phyloP scores from a whole-genome alignment of 345 rosid species.

The Iberis pinnata region DNA sequence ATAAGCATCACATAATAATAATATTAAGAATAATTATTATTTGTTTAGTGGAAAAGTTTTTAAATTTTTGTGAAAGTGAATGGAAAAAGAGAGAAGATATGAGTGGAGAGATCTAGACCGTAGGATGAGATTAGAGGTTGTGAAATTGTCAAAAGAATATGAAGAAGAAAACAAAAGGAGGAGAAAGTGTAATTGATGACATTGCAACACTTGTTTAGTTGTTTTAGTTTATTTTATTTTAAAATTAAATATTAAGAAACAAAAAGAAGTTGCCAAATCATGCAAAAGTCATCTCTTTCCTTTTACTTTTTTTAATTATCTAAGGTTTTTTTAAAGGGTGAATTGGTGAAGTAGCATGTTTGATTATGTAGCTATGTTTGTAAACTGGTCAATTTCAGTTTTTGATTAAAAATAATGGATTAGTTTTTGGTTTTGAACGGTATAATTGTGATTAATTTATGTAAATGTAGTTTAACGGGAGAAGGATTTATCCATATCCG shows the following conservation, averaged over 20 bases:
- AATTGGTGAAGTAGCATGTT: too few relatives aligned
- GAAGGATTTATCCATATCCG: too few relatives aligned
- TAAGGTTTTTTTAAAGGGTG: constrained; percentile 9
- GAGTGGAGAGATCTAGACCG: constrained; percentile 30
- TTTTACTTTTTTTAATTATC: too few relatives aligned
- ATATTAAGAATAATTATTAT: background rate
- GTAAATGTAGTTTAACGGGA: too few relatives aligned
- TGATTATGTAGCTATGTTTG: too few relatives aligned
- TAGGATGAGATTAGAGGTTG: constrained; percentile 24
- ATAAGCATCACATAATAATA: constrained; percentile 41
- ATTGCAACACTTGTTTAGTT: constrained; percentile 21
- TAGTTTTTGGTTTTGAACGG: too few relatives aligned
- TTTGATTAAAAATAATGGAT: too few relatives aligned
- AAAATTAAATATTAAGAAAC: constrained; percentile 10
- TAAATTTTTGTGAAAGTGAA: background rate
- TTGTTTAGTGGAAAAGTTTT: constrained; percentile 18
- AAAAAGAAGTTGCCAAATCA: constrained; percentile 28
- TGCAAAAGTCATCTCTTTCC: too few relatives aligned
- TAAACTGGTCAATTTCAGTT: too few relatives aligned
- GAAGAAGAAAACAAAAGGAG: constrained; percentile 27
- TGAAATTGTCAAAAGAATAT: constrained; percentile 26
- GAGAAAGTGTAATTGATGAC: constrained; percentile 31
- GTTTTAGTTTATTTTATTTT: background rate
- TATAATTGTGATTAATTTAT: too few relatives aligned
- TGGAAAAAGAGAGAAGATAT: constrained; percentile 13